Percentiles rank a stretch among this genome's conserved stretches.
Conservation (phyloP, 192 early-diverging fungal genomes). For the Backusella mclennaniae region DNA sequence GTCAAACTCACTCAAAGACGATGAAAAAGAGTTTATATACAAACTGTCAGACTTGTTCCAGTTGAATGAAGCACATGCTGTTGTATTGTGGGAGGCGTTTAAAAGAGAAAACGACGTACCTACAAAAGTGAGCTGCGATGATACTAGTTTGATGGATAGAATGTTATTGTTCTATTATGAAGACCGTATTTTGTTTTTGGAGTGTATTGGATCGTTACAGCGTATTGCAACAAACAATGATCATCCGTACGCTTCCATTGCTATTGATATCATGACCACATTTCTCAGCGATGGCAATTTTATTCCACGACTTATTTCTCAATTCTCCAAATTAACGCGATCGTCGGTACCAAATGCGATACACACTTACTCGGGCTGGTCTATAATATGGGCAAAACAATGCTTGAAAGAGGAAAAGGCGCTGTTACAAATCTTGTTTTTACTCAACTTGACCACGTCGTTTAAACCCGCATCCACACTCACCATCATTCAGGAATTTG, state of each 20-base stretch:
- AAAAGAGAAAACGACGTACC: conserved; percentile 6
- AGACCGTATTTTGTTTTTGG: conserved; percentile 25
- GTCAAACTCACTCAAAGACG: conserved; percentile 21
- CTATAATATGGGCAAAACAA: conserved; percentile 40
- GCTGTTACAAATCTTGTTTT: conserved; percentile 37
- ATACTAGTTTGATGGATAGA: background rate
- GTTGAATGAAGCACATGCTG: conserved; percentile 41
- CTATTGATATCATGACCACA: background rate
- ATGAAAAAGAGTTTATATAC: conserved; percentile 38
- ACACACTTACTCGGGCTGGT: conserved; percentile 11
- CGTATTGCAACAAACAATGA: conserved; percentile 16
- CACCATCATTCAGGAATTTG: conserved; percentile 36
- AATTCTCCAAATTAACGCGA: conserved; percentile 13
- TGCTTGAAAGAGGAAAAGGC: conserved; percentile 40
- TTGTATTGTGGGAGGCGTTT: conserved; percentile 24
- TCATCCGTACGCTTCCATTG: conserved; percentile 16
- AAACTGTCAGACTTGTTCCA: conserved; percentile 36
- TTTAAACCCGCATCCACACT: background rate
- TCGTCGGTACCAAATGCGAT: conserved; percentile 30
- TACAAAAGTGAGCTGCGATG: background rate
- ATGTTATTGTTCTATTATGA: conserved; percentile 19
- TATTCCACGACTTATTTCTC: conserved; percentile 16
- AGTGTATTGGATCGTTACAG: conserved; percentile 26
- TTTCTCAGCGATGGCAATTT: conserved; percentile 12
- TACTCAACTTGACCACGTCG: conserved; percentile 15